Conservation (phyloP, 768 basidiomycete species). For the Termitomyces sp. region DNA sequence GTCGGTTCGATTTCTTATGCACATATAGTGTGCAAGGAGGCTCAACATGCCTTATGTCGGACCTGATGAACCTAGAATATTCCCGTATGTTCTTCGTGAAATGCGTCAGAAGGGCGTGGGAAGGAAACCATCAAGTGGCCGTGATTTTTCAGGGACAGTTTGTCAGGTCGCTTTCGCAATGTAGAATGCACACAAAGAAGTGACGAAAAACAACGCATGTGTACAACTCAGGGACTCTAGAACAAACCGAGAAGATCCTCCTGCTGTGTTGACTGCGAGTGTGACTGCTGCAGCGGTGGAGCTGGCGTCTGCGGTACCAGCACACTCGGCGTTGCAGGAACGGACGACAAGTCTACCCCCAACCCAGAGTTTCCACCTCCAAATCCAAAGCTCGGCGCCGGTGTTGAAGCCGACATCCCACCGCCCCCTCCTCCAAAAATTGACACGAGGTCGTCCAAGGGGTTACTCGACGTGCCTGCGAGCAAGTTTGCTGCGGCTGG, state of each 20-base stretch:
- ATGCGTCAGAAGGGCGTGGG: too few relatives aligned
- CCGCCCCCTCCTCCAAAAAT: slow-evolving; percentile 67
- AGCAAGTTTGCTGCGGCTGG: slow-evolving; percentile 74
- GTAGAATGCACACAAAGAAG: not conserved
- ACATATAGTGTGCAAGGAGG: not conserved
- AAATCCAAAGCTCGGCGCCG: slow-evolving; percentile 21
- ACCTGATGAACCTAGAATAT: too few relatives aligned
- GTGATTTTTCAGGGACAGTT: too few relatives aligned
- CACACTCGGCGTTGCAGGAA: slow-evolving; percentile 24
- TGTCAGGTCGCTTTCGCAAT: not conserved
- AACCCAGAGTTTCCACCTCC: slow-evolving; percentile 20
- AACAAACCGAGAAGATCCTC: slow-evolving; percentile 54
- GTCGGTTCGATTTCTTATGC: not conserved
- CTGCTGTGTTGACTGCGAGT: slow-evolving; percentile 33
- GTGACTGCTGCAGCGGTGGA: slow-evolving; percentile 21
- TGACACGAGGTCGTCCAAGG: slow-evolving; percentile 89
- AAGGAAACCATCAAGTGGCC: too few relatives aligned
- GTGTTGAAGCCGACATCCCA: slow-evolving; percentile 21
- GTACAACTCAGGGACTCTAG: slow-evolving; percentile 23
- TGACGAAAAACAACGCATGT: not conserved
- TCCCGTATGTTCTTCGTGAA: too few relatives aligned
- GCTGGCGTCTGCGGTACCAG: slow-evolving; percentile 15
- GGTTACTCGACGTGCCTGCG: slow-evolving; percentile 80
- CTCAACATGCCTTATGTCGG: not conserved
- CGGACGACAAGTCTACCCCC: slow-evolving; percentile 25